Percentiles rank a stretch among this genome's conserved stretches.
Conservation (phyloP, 345 rosid genomes). For the Pugionium cornutum region DNA sequence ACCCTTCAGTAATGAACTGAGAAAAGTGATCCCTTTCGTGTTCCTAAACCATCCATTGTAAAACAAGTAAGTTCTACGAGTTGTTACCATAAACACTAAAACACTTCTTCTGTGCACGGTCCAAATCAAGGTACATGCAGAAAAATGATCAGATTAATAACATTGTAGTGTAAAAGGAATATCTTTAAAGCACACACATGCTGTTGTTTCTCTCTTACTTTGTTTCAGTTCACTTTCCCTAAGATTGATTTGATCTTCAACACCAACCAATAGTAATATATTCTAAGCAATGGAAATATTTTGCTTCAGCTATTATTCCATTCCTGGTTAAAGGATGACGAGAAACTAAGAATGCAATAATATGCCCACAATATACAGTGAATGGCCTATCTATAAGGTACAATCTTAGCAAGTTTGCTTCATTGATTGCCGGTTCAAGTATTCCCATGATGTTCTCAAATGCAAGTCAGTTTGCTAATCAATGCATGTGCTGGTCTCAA, state of each 20-base stretch:
- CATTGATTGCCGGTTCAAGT: neutral
- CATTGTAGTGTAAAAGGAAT: neutral
- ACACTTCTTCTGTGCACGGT: neutral
- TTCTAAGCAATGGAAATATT: neutral
- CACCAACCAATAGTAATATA: neutral
- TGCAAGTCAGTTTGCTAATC: slow-evolving; percentile 9
- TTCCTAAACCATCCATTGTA: slow-evolving; percentile 55
- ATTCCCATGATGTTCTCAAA: neutral
- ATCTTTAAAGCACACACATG: neutral
- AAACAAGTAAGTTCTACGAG: slow-evolving; percentile 14
- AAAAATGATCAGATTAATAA: neutral
- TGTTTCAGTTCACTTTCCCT: neutral
- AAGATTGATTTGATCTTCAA: neutral
- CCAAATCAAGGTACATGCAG: slow-evolving; percentile 10
- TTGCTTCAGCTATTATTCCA: neutral
- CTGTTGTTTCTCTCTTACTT: slow-evolving; percentile 3
- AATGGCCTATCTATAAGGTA: slow-evolving; percentile 3
- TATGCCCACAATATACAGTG: neutral
- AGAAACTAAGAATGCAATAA: slow-evolving; percentile 15
- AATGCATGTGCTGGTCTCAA: slow-evolving; percentile 18
- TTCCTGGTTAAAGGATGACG: slow-evolving; percentile 11
- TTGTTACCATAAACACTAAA: slow-evolving; percentile 18
- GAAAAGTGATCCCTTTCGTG: slow-evolving; percentile 97
- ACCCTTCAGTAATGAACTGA: slow-evolving; percentile 92
- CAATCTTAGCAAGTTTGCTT: neutral